phyloP scores from a whole-genome alignment of 2,329 filamentous ascomycete species.

The Apiospora saccharicola region DNA sequence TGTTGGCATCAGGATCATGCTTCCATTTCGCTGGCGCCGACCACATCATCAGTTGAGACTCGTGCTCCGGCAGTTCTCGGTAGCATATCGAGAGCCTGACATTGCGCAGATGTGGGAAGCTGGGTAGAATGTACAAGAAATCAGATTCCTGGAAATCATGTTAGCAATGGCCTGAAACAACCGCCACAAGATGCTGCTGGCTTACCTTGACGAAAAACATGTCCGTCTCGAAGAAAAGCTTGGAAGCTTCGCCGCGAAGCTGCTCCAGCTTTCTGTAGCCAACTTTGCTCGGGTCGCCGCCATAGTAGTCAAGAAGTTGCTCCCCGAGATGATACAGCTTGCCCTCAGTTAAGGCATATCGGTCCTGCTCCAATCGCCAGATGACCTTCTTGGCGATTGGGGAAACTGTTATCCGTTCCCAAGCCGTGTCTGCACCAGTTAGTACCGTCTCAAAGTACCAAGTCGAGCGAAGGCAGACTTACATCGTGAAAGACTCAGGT shows the following conservation, averaged over 20 bases:
- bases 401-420: slow-evolving; percentile 63
- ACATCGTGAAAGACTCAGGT: slow-evolving; percentile 67
- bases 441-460: background rate
- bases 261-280: slow-evolving; percentile 52
- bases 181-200: background rate
- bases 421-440: slow-evolving; percentile 58
- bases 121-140: slow-evolving; percentile 65
- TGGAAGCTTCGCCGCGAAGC: slow-evolving; percentile 58
- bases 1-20: slow-evolving; percentile 61
- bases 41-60: slow-evolving; percentile 53
- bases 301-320: slow-evolving; percentile 61
- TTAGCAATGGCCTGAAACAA: slow-evolving; percentile 27
- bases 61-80: slow-evolving; percentile 63
- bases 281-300: slow-evolving; percentile 52
- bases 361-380: slow-evolving; percentile 65
- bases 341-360: slow-evolving; percentile 61
- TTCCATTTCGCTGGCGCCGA: slow-evolving; percentile 62
- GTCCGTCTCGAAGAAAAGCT: slow-evolving; percentile 63
- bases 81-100: slow-evolving; percentile 65
- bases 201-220: slow-evolving; percentile 73
- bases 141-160: slow-evolving; percentile 60
- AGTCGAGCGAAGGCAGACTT: slow-evolving; percentile 41
- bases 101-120: slow-evolving; percentile 63
- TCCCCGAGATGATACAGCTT: slow-evolving; percentile 60
- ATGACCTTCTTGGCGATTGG: slow-evolving; percentile 62